A percentile compares a stretch with the other conserved stretches of the same genome.
phyloP scores from a whole-genome alignment of 805 yeast genomes.

The Kuraishia hungarica region DNA sequence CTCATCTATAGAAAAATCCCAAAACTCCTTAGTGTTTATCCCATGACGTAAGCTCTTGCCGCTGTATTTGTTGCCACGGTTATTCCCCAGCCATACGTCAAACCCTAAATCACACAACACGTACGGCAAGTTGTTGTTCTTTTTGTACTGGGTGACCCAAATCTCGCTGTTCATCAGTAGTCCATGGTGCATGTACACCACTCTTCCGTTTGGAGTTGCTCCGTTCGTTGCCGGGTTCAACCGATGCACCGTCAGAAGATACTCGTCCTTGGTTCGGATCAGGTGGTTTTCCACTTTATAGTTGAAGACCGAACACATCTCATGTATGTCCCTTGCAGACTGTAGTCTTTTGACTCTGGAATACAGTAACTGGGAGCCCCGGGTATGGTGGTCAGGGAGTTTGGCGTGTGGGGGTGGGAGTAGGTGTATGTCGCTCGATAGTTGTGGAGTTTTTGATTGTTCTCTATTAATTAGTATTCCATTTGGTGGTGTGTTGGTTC shows the following conservation, averaged over 20 bases:
- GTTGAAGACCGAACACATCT: constrained; percentile 62
- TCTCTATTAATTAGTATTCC: too few species aligned
- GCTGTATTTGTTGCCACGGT: constrained; percentile 86
- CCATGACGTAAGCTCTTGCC: constrained; percentile 54
- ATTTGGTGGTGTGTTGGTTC: not conserved
- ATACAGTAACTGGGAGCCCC: not conserved
- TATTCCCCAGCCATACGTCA: constrained; percentile 93
- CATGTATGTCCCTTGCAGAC: constrained; percentile 45
- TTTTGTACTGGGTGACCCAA: constrained; percentile 33
- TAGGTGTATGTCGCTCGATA: too few species aligned
- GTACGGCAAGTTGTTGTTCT: constrained; percentile 54
- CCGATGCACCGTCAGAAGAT: constrained; percentile 68
- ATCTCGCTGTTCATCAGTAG: constrained; percentile 78
- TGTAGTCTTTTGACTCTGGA: constrained; percentile 26
- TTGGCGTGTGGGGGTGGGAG: too few species aligned
- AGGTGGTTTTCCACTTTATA: constrained; percentile 69
- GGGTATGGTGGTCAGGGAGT: too few species aligned
- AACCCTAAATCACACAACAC: constrained; percentile 69
- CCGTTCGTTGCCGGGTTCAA: constrained; percentile 31
- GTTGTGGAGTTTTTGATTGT: too few species aligned
- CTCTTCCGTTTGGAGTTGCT: constrained; percentile 26
- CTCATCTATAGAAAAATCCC: constrained; percentile 91
- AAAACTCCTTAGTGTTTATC: constrained; percentile 42
- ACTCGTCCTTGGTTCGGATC: constrained; percentile 70
- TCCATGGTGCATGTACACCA: constrained; percentile 86